phyloP scores from a whole-genome alignment of 139 green algal genomes.

The Pseudopediastrum boryanum region DNA sequence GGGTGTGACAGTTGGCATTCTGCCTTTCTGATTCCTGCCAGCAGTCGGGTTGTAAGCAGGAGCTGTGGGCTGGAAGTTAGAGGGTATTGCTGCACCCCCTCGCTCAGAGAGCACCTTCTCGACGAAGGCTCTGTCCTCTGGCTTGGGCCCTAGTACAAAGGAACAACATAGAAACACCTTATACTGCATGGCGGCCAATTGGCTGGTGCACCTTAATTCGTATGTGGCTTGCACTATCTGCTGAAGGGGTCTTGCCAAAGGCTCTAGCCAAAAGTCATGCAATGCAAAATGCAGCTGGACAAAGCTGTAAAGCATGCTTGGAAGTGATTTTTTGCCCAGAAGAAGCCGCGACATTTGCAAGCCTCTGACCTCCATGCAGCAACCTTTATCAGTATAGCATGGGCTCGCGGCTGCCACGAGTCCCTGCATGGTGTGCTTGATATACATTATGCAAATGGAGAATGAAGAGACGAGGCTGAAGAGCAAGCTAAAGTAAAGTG shows the following conservation, averaged over 20 bases:
- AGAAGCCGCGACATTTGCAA: no score
- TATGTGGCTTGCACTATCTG: slow-evolving; percentile 2
- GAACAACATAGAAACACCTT: background rate
- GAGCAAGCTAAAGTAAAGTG: no score
- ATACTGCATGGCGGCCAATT: background rate
- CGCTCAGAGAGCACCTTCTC: slow-evolving; percentile 33
- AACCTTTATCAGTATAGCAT: no score
- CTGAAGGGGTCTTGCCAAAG: background rate
- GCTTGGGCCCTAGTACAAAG: slow-evolving; percentile 15
- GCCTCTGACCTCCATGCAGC: no score
- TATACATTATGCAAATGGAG: no score
- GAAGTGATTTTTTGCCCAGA: background rate
- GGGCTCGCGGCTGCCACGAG: no score
- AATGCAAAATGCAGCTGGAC: background rate
- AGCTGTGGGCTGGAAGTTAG: slow-evolving; percentile 78
- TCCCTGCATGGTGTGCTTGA: no score
- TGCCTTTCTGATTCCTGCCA: slow-evolving; percentile 8
- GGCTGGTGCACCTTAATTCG: background rate
- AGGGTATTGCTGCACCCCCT: slow-evolving; percentile 57
- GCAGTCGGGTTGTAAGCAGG: slow-evolving; percentile 49
- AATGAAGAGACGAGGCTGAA: no score
- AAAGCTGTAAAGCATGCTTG: background rate
- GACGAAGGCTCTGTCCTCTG: slow-evolving; percentile 56
- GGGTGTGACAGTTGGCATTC: slow-evolving; percentile 35
- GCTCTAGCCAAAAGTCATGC: background rate